A percentile compares a stretch with the other conserved stretches of the same genome.
Conservation (phyloP, 2,329 filamentous ascomycete genomes). For the Fusarium coffeatum region DNA sequence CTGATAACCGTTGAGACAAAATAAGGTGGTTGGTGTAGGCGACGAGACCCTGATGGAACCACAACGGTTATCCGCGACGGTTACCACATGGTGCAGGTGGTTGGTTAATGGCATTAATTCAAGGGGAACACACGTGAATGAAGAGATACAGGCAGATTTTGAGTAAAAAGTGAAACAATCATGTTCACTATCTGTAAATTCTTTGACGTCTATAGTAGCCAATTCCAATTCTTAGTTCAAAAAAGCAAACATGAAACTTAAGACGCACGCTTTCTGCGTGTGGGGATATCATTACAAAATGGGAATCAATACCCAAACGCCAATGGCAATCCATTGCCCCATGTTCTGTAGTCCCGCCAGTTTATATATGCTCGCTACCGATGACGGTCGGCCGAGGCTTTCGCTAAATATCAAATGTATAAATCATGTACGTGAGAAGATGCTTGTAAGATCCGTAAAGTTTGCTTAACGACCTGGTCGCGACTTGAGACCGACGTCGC, state of each 20-base stretch:
- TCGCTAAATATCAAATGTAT: slow-evolving; percentile 32
- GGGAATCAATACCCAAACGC: slow-evolving; percentile 34
- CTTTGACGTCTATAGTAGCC: slow-evolving; percentile 22
- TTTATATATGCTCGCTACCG: slow-evolving; percentile 32
- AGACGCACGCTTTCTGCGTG: slow-evolving; percentile 31
- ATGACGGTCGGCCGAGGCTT: slow-evolving; percentile 23
- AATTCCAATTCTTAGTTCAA: slow-evolving; percentile 8
- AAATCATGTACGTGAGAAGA: slow-evolving; percentile 36
- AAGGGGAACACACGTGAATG: neutral
- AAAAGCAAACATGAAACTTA: slow-evolving; percentile 36
- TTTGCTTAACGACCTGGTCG: slow-evolving; percentile 58
- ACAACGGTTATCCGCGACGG: slow-evolving; percentile 2
- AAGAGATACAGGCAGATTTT: neutral
- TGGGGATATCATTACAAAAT: slow-evolving; percentile 45
- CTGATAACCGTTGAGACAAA: slow-evolving; percentile 1
- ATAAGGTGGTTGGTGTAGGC: slow-evolving; percentile 19
- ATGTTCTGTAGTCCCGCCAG: slow-evolving; percentile 35
- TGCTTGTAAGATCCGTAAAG: slow-evolving; percentile 51
- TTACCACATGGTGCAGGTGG: neutral
- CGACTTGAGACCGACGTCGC: slow-evolving; percentile 69
- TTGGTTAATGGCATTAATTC: neutral
- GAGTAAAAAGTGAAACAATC: slow-evolving; percentile 1
- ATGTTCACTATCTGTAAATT: slow-evolving; percentile 18
- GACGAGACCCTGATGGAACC: slow-evolving; percentile 12
- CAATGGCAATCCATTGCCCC: slow-evolving; percentile 33